These are phyloP conservation scores for Trametes hirsuta DNA, from an alignment of 1,284 basidiomycete genomes.

Conservation along the genomic window DNA sequence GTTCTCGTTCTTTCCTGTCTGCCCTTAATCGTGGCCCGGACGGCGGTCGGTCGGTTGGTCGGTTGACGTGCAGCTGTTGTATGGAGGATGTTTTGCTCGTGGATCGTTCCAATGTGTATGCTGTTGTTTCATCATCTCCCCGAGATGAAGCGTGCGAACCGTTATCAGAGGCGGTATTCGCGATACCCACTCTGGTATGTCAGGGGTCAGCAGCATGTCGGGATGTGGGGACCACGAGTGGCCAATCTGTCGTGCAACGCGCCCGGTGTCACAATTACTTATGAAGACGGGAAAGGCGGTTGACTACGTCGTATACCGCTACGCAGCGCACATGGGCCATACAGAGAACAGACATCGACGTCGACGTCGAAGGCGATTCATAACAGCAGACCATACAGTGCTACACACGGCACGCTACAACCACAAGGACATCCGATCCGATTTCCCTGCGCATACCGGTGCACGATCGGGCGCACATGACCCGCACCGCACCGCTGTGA, in stretches of 20 bases:
- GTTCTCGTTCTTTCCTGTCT: not conserved
- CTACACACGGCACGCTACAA: not conserved
- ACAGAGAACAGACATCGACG: too few species aligned
- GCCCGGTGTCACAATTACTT: not conserved
- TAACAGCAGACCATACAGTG: not conserved
- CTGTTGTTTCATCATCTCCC: not conserved
- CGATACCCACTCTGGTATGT: too few species aligned
- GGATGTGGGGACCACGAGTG: not conserved
- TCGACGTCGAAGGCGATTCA: not conserved
- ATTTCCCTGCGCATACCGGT: not conserved
- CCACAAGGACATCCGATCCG: not conserved
- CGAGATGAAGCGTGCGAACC: conserved; percentile 4
- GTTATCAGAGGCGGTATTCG: not conserved
- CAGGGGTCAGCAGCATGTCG: not conserved
- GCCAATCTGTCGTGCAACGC: not conserved
- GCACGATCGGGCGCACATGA: not conserved
- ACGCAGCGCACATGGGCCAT: too few species aligned
- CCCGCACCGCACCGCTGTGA: too few species aligned
- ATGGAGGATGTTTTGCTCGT: conserved; percentile 20
- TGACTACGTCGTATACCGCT: too few species aligned
- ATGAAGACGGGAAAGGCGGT: too few species aligned
- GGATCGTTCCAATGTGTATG: conserved; percentile 25
- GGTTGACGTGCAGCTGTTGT: conserved; percentile 5
- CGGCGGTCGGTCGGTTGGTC: not conserved
- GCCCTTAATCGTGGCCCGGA: not conserved